Evolutionary conservation across 2,329 filamentous ascomycete genomes (phyloP), one percentile per base, ranked within the genome.

Genomic region (Cyanodermella asteris): DNA sequence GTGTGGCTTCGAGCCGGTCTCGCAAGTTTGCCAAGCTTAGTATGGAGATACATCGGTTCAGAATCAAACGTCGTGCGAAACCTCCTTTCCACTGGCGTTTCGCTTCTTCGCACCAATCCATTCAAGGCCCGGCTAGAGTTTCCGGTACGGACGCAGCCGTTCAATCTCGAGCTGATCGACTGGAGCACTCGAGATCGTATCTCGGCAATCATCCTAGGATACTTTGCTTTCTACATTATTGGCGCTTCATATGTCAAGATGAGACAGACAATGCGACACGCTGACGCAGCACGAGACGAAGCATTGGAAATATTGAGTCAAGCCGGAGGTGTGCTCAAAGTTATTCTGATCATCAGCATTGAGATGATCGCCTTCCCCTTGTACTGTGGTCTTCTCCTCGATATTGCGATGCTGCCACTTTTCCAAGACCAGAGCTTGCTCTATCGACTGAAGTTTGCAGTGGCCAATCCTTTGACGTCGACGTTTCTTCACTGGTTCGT

Each of bases 401-500:
- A 97, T 43, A 50, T 78, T 22, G 87, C 87, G 5, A 58, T 94
- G 24, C 59, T 97, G 10, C 87, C 87, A 0, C 60, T 97, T 0
- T 97, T 97, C 43, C 73, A 80, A 34, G 60, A 71, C 32, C 72
- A 80, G 1, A 82, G 75, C 1, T 49, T 93, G 25, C 61, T 63
- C 34, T 80, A 77, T 6, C 68, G 87, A 13, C 53, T 91, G 25
- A 54, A 68, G 4, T 97, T 91, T 40, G 78, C 78, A 2, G 55
- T 66, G 27, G 60, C 68, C 31, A 80, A 73, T 31, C 87, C 87
- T 0, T 62, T 84, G 36, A 93, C 81, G 1, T 91, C 84, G 9
- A 67, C 90, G 9, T 97, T 97, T 45, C 75, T 94, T 26, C 87
- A 97, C 46, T 97, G 87, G 87, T 97, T 97, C 42, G 73, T 93